phyloP scores from a whole-genome alignment of 768 basidiomycete genomes.

The Phylloporus sp. region DNA sequence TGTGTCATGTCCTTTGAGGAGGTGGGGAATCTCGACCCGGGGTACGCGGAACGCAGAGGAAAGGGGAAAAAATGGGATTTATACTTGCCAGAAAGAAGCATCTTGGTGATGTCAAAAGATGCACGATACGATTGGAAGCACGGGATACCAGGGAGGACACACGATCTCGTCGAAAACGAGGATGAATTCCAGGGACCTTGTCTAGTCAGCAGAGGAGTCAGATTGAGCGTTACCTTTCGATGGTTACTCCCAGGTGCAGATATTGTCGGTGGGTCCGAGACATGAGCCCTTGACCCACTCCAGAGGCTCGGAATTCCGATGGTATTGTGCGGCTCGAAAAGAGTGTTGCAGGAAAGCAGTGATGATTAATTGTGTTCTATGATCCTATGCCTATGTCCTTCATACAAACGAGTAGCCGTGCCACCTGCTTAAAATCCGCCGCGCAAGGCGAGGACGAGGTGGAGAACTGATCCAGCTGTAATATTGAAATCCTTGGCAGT shows the following conservation, averaged over 20 bases:
- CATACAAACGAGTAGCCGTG: conserved; percentile 8
- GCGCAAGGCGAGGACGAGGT: conserved; percentile 92
- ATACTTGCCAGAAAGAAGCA: conserved; percentile 70
- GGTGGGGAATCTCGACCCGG: conserved; percentile 8
- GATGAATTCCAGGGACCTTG: conserved; percentile 17
- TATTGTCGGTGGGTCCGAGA: conserved; percentile 54
- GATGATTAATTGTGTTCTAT: conserved; percentile 29
- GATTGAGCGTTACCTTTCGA: conserved; percentile 81
- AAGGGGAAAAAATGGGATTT: conserved; percentile 36
- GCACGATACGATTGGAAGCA: conserved; percentile 88
- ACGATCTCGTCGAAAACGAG: conserved; percentile 52
- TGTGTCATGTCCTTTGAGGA: conserved; percentile 73
- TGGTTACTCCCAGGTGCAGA: conserved; percentile 86
- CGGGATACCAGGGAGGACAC: conserved; percentile 63
- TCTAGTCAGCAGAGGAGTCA: conserved; percentile 48
- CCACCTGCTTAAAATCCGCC: conserved; percentile 57
- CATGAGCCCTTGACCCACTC: conserved; percentile 12
- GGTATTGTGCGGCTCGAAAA: background rate
- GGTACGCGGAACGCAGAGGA: background rate
- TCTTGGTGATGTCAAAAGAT: conserved; percentile 73
- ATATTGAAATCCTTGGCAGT: conserved; percentile 81
- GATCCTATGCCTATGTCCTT: conserved; percentile 19
- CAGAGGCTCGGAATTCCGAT: conserved; percentile 1
- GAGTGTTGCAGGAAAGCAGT: conserved; percentile 7
- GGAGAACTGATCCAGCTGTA: conserved; percentile 78